Evolutionary conservation across 140 eudicot species (phyloP).

Genomic region (Senecio squalidus): DNA sequence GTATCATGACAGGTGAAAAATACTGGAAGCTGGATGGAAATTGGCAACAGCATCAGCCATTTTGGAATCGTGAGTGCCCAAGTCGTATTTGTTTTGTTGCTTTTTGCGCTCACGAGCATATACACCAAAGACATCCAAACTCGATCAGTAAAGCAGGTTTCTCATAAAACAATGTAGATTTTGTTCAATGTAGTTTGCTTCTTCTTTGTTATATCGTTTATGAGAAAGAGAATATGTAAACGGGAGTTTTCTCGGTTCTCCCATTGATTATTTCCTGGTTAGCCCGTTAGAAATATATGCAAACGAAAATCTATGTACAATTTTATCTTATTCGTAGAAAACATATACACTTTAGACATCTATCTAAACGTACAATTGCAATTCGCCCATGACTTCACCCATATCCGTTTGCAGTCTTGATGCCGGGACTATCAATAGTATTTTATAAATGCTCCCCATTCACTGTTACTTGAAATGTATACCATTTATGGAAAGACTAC

Average conservation of each 20-base stretch:
- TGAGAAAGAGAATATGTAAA: conserved; percentile 5
- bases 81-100: conserved; percentile 88
- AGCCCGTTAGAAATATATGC: background rate
- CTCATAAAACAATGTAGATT: conserved; percentile 45
- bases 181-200: conserved; percentile 12
- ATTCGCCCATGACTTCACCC: too few species aligned
- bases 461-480: too few species aligned
- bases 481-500: too few species aligned
- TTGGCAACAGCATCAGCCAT: conserved; percentile 98
- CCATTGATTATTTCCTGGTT: background rate
- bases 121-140: conserved; percentile 79
- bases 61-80: conserved; percentile 99
- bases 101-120: conserved; percentile 76
- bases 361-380: too few species aligned
- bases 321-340: too few species aligned
- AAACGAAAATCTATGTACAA: background rate
- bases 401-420: too few species aligned
- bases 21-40: conserved; percentile 99
- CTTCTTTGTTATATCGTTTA: too few species aligned
- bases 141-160: conserved; percentile 34
- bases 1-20: conserved; percentile 65
- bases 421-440: too few species aligned
- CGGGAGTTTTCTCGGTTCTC: conserved; percentile 1
- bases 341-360: too few species aligned
- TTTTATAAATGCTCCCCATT: too few species aligned